phyloP scores from a whole-genome alignment of 345 rosid genomes.

The Eucalyptus sp. region DNA sequence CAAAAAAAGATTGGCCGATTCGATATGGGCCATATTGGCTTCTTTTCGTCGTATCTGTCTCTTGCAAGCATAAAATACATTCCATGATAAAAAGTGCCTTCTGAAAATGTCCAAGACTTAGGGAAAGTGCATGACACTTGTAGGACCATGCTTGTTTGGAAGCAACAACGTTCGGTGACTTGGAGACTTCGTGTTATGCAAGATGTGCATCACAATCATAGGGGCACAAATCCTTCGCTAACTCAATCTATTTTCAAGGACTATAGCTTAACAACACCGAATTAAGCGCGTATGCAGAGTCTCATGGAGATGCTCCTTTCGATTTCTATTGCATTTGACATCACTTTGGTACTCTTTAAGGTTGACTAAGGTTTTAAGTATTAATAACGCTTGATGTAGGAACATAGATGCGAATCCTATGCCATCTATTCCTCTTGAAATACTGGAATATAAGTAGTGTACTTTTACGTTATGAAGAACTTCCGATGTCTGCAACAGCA shows the following conservation, averaged over 20 bases:
- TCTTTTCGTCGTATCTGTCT: background rate
- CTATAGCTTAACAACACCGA: background rate
- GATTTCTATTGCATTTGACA: background rate
- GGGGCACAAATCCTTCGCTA: background rate
- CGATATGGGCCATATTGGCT: background rate
- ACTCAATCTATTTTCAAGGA: background rate
- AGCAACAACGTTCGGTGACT: background rate
- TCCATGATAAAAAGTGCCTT: background rate
- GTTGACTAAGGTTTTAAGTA: background rate
- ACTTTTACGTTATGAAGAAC: background rate
- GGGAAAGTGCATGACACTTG: background rate
- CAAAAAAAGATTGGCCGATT: background rate
- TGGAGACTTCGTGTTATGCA: background rate
- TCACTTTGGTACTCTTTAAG: background rate
- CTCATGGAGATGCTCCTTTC: background rate
- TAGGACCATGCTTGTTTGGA: background rate
- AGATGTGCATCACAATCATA: background rate
- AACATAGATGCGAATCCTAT: background rate
- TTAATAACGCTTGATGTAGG: background rate
- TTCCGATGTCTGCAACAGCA: background rate
- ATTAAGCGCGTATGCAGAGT: background rate
- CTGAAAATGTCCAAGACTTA: background rate
- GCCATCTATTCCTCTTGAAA: too few species aligned
- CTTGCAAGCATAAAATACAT: background rate
- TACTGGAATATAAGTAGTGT: background rate